A percentile compares a stretch with the other conserved stretches of the same genome.
Conservation (phyloP, 805 yeast genomes). For the Ogataea pignaliae region DNA sequence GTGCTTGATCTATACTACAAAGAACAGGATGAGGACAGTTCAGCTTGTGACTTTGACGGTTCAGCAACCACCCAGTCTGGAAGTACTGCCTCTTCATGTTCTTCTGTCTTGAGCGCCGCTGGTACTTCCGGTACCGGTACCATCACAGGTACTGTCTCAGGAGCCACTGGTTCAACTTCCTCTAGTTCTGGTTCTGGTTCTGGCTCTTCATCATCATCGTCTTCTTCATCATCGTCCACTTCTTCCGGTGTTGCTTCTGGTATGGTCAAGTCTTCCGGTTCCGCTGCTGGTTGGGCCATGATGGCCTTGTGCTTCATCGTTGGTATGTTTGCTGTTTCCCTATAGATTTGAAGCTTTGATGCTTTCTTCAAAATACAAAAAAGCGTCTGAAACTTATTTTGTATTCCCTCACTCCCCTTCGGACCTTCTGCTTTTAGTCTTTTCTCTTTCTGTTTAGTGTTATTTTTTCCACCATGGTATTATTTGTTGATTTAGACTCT, state of each 20-base stretch:
- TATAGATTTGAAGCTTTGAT: too few species aligned
- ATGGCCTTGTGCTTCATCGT: conserved; percentile 3
- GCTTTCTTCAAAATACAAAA: too few species aligned
- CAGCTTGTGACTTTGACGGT: conserved; percentile 68
- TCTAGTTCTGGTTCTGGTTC: conserved; percentile 16
- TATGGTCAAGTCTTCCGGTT: conserved; percentile 5
- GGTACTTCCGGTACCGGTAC: conserved; percentile 68
- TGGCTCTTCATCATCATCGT: conserved; percentile 7
- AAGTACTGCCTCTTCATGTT: conserved; percentile 49
- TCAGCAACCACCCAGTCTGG: conserved; percentile 52
- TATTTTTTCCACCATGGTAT: too few species aligned
- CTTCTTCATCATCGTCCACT: conserved; percentile 17
- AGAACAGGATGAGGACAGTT: conserved; percentile 34
- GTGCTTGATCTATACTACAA: conserved; percentile 62
- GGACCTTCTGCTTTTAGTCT: too few species aligned
- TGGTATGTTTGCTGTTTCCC: too few species aligned
- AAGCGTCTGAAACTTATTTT: too few species aligned
- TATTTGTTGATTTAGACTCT: too few species aligned
- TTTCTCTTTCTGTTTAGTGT: too few species aligned
- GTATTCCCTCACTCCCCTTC: too few species aligned
- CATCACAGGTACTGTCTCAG: conserved; percentile 35
- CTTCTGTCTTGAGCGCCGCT: conserved; percentile 56
- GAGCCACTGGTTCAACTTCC: conserved; percentile 16
- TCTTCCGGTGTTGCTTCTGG: conserved; percentile 13
- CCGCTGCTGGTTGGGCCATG: conserved; percentile 1